These are phyloP conservation scores for Collybia nuda DNA, from an alignment of 768 basidiomycete genomes.

Conservation along the genomic window DNA sequence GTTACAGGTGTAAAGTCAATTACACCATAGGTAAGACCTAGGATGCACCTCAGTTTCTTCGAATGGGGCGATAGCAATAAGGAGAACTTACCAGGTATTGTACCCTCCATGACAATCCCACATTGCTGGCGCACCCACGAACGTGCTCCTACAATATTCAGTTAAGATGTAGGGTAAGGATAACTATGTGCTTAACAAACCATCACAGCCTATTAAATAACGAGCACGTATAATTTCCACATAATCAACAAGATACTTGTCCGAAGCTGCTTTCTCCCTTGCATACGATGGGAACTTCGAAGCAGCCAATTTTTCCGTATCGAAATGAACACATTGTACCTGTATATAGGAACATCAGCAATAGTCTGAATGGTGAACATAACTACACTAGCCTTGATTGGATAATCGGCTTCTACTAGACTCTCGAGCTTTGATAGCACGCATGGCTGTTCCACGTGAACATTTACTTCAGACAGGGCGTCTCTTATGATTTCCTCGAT, in stretches of 20 bases:
- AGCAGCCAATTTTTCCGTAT: neutral
- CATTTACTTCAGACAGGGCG: no score
- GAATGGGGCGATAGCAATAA: neutral
- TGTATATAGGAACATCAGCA: neutral
- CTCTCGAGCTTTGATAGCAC: no score
- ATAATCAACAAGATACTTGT: neutral
- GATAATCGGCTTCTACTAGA: no score
- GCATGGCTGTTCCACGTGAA: no score
- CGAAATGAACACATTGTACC: neutral
- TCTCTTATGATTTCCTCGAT: neutral
- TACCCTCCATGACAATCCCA: neutral
- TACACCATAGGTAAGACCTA: slow-evolving; percentile 1
- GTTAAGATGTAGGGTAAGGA: neutral
- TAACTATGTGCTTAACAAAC: neutral
- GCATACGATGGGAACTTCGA: neutral
- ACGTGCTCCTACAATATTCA: neutral
- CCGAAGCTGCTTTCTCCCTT: neutral
- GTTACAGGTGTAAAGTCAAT: slow-evolving; percentile 3
- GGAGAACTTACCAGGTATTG: neutral
- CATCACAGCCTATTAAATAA: slow-evolving; percentile 4
- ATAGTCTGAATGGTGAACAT: no score
- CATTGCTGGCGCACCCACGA: slow-evolving; percentile 2
- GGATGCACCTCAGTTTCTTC: neutral
- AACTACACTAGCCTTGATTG: no score
- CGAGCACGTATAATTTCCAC: neutral